Percentiles rank a stretch among this genome's conserved stretches.
These are phyloP conservation scores for Helenozyma rhizophorensis DNA, from an alignment of 805 yeast species.

Conservation along the genomic window DNA sequence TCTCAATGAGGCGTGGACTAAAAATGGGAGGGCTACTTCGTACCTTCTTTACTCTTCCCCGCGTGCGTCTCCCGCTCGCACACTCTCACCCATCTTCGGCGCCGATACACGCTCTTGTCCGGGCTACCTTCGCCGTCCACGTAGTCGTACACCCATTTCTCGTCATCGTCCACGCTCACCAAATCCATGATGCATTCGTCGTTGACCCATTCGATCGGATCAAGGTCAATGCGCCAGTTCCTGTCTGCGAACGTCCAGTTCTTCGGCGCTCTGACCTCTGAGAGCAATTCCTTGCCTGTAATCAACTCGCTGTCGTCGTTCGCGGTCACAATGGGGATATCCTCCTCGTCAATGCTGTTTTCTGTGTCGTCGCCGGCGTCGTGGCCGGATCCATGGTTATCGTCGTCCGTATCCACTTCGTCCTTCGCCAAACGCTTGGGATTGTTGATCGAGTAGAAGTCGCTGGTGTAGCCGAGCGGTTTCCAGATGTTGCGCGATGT, in stretches of 20 bases:
- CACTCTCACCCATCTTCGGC: slow-evolving; percentile 64
- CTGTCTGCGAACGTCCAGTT: slow-evolving; percentile 50
- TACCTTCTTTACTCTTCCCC: slow-evolving; percentile 1
- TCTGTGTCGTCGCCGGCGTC: not conserved
- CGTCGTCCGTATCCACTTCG: slow-evolving; percentile 20
- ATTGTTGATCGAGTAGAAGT: slow-evolving; percentile 48
- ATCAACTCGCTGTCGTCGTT: not conserved
- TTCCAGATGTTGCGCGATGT: slow-evolving; percentile 57
- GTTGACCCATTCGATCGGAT: slow-evolving; percentile 62
- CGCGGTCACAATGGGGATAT: not conserved
- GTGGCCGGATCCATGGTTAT: slow-evolving; percentile 16
- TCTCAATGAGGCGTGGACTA: slow-evolving; percentile 14
- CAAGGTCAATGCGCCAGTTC: slow-evolving; percentile 65
- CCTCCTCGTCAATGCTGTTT: not conserved
- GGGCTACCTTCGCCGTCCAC: slow-evolving; percentile 16
- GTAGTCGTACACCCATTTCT: slow-evolving; percentile 82
- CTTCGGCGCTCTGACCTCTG: slow-evolving; percentile 50
- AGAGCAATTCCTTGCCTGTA: slow-evolving; percentile 18
- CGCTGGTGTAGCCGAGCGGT: slow-evolving; percentile 52
- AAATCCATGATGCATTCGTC: slow-evolving; percentile 45
- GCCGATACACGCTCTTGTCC: slow-evolving; percentile 41
- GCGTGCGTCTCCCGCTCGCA: slow-evolving; percentile 20
- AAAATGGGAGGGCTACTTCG: slow-evolving; percentile 1
- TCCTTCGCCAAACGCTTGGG: slow-evolving; percentile 15
- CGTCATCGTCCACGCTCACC: slow-evolving; percentile 63